Percentiles rank a stretch among this genome's conserved stretches.
Evolutionary conservation across 1,139 yeast species (phyloP).

Genomic region (Blastobotrys indianensis): DNA sequence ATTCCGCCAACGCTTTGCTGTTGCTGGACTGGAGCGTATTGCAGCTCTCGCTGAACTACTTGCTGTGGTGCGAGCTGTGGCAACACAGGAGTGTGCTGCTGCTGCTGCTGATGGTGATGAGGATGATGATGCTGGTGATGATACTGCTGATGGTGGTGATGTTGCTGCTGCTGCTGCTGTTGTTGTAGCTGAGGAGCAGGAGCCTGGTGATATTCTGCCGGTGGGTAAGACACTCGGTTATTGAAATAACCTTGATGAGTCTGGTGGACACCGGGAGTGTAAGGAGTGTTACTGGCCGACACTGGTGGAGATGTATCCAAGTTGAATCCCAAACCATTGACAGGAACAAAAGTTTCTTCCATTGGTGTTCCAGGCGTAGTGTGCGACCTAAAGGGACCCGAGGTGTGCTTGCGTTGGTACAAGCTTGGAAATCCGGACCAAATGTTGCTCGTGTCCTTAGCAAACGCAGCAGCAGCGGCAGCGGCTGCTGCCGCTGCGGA

Average conservation of each 20-base stretch:
- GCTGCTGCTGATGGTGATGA: slow-evolving; percentile 1
- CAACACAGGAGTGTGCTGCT: no score
- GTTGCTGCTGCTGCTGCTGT: slow-evolving; percentile 11
- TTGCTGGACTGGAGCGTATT: slow-evolving; percentile 7
- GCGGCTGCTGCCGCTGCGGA: neutral
- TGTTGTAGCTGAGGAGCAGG: neutral
- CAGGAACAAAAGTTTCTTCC: slow-evolving; percentile 11
- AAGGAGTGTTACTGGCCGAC: slow-evolving; percentile 1
- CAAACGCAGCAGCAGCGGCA: slow-evolving; percentile 1
- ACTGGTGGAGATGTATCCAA: slow-evolving; percentile 1
- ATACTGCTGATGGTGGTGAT: slow-evolving; percentile 8
- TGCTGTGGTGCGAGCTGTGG: neutral
- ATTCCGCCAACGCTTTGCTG: slow-evolving; percentile 10
- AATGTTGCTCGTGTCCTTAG: slow-evolving; percentile 13
- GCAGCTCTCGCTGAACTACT: slow-evolving; percentile 7
- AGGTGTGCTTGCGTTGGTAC: slow-evolving; percentile 11
- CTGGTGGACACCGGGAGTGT: slow-evolving; percentile 4
- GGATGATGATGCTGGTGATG: slow-evolving; percentile 8
- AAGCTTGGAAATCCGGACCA: slow-evolving; percentile 15
- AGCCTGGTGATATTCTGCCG: neutral
- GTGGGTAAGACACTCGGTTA: slow-evolving; percentile 8
- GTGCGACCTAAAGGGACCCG: slow-evolving; percentile 12
- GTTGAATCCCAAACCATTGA: slow-evolving; percentile 11
- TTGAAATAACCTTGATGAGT: slow-evolving; percentile 2
- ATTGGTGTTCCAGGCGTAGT: slow-evolving; percentile 18